Conservation (phyloP, 2,329 filamentous ascomycete genomes). For the Pleoardoris graminearum region DNA sequence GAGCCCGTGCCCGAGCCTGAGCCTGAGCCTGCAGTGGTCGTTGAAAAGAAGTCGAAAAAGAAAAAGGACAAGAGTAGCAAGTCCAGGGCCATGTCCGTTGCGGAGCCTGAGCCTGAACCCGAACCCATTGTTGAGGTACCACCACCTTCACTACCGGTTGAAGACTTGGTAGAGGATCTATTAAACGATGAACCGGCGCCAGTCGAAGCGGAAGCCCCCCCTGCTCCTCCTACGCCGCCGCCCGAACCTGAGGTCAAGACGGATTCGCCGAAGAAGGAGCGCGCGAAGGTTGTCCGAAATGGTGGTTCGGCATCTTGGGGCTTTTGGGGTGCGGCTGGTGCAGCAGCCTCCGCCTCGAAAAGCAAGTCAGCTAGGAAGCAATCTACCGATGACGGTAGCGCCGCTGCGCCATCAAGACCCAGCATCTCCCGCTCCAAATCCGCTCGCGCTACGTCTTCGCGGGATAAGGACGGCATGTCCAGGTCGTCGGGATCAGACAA, state of each 20-base stretch:
- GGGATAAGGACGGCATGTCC: constrained; percentile 65
- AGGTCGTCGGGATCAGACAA: constrained; percentile 73
- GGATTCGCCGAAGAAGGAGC: constrained; percentile 69
- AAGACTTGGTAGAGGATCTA: constrained; percentile 27
- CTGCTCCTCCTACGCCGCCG: constrained; percentile 53
- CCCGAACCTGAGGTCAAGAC: constrained; percentile 43
- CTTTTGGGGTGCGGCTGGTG: constrained; percentile 65
- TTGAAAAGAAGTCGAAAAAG: constrained; percentile 43
- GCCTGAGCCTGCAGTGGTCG: constrained; percentile 19
- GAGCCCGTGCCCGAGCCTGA: constrained; percentile 29
- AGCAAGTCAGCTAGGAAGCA: constrained; percentile 44
- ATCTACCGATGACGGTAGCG: constrained; percentile 36
- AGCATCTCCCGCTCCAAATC: constrained; percentile 61
- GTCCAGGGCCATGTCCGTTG: constrained; percentile 12
- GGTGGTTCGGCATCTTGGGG: constrained; percentile 71
- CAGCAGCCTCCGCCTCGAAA: constrained; percentile 39
- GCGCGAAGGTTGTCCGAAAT: constrained; percentile 74
- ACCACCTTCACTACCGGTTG: constrained; percentile 29
- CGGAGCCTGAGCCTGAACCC: background rate
- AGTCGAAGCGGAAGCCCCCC: constrained; percentile 34
- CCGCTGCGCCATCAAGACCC: constrained; percentile 40
- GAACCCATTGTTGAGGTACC: constrained; percentile 35
- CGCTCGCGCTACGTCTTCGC: constrained; percentile 49
- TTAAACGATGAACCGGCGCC: constrained; percentile 26
- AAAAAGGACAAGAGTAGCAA: constrained; percentile 39